Conservation (phyloP, 2,329 filamentous ascomycete genomes). For the Geoglossum cookeanum region DNA sequence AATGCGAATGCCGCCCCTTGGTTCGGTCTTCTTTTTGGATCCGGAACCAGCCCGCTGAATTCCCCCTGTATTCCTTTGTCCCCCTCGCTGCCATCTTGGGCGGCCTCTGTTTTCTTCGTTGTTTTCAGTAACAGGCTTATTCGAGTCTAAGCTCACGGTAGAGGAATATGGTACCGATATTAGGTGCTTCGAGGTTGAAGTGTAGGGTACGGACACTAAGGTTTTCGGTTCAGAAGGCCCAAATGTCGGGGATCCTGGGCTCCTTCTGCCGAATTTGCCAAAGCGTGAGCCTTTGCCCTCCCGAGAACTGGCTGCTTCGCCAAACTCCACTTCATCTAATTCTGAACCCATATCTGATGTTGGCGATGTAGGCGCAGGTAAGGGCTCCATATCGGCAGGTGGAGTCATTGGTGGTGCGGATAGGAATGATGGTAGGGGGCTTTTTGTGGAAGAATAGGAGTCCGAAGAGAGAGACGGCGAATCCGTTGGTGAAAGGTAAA, state of each 20-base stretch:
- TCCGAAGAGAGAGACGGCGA: background rate
- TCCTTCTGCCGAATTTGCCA: background rate
- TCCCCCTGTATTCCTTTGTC: background rate
- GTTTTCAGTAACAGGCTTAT: too few relatives aligned
- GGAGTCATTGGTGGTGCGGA: background rate
- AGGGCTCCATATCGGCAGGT: background rate
- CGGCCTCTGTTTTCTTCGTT: background rate
- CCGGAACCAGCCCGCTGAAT: background rate
- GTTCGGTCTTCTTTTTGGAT: background rate
- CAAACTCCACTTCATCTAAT: background rate
- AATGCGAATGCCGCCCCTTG: background rate
- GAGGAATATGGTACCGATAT: background rate
- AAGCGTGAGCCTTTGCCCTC: background rate
- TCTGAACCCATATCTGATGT: background rate
- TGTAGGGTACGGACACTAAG: background rate
- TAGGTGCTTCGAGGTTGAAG: background rate
- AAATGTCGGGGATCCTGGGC: background rate
- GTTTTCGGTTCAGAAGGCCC: background rate
- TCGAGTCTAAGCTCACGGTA: background rate
- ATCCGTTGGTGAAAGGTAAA: background rate
- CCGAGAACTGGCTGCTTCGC: background rate
- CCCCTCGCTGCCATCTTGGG: background rate
- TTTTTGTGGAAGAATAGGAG: background rate
- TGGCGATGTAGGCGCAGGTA: background rate
- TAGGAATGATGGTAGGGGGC: background rate